These are phyloP conservation scores for Pseudogymnoascus sp. DNA, from an alignment of 2,329 filamentous ascomycete genomes.

Conservation along the genomic window DNA sequence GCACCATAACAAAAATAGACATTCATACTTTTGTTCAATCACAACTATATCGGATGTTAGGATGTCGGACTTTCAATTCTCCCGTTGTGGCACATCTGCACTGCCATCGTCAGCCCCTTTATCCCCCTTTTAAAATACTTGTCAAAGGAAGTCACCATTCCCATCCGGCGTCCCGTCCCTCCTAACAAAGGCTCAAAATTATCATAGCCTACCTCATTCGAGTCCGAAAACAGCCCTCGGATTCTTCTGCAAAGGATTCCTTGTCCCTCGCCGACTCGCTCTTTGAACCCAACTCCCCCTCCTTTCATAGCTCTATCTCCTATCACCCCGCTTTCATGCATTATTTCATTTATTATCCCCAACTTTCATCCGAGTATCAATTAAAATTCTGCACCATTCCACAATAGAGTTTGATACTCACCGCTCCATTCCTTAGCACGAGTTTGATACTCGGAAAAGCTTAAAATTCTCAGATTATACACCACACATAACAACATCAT, in stretches of 20 bases:
- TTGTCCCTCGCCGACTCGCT: not conserved
- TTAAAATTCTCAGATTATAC: not conserved
- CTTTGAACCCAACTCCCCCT: not conserved
- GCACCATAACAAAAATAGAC: not conserved
- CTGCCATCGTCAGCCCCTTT: not conserved
- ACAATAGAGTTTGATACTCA: not conserved
- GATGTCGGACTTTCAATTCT: not conserved
- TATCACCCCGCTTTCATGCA: not conserved
- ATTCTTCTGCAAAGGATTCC: not conserved
- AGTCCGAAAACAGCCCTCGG: not conserved
- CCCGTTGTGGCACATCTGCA: not conserved
- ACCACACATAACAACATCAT: not conserved
- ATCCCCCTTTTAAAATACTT: not conserved
- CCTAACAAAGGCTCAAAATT: not conserved
- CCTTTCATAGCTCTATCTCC: not conserved
- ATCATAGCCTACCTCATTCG: not conserved
- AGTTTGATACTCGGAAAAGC: not conserved
- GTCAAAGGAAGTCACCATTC: not conserved
- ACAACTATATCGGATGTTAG: not conserved
- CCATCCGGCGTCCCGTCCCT: not conserved
- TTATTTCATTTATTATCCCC: not conserved
- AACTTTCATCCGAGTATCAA: not conserved
- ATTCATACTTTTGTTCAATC: not conserved
- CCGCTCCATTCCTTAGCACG: not conserved
- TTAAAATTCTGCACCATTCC: not conserved